A percentile compares a stretch with the other conserved stretches of the same genome.
These are phyloP conservation scores for Phialemonium atrogriseum DNA, from an alignment of 2,329 filamentous ascomycete genomes.

Conservation along the genomic window DNA sequence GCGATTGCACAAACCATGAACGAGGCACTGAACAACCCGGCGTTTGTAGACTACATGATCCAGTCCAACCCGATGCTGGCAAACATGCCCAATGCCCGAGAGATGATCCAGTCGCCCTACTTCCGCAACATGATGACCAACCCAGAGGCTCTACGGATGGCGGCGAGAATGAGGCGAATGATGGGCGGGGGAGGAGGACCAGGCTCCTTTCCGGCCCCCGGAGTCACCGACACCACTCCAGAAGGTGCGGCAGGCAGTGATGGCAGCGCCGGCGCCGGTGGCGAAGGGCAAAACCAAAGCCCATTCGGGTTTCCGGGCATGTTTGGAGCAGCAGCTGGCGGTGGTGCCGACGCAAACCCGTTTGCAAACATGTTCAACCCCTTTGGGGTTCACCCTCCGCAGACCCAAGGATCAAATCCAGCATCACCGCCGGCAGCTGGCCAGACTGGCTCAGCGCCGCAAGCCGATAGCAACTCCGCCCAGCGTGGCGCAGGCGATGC, in stretches of 20 bases:
- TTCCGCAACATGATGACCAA: conserved; percentile 92
- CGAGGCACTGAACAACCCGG: conserved; percentile 92
- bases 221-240: conserved; percentile 79
- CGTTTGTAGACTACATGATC: conserved; percentile 90
- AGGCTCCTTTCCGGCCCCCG: conserved; percentile 76
- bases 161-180: conserved; percentile 73
- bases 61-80: conserved; percentile 79
- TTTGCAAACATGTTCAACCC: conserved; percentile 25
- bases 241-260: conserved; percentile 30
- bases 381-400: conserved; percentile 15
- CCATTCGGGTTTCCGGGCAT: conserved; percentile 10
- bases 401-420: conserved; percentile 8
- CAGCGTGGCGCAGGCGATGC: conserved; percentile 3
- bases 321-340: conserved; percentile 12
- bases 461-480: conserved; percentile 19
- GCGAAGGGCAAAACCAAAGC: conserved; percentile 10
- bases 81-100: conserved; percentile 65
- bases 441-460: too few relatives aligned
- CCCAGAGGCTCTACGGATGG: conserved; percentile 73
- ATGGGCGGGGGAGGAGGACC: conserved; percentile 43
- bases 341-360: conserved; percentile 23
- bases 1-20: conserved; percentile 82
- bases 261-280: conserved; percentile 21
- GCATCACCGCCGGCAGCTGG: conserved; percentile 7
- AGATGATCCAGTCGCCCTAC: conserved; percentile 80